Base-by-base conservation (phyloP, 495 filamentous ascomycete genomes). In the Tuber umbilicatum region DNA sequence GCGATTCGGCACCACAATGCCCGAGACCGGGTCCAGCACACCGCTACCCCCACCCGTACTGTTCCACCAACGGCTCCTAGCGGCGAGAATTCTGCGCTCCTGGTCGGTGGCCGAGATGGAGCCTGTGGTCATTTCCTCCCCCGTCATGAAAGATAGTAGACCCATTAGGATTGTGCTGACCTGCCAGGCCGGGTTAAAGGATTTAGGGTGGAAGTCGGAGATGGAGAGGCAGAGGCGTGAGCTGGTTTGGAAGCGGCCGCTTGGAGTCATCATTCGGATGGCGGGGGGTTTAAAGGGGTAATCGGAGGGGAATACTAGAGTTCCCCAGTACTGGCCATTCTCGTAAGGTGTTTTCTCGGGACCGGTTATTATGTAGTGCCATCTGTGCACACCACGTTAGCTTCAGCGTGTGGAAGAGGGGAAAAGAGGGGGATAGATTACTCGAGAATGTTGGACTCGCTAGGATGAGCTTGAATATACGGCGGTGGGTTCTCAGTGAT, bases 101-200 rank as follows among this genome's bases (percentile, higher is more conserved):
- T 87, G 84, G 60, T 94, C 91, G 12, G 89, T 89, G 10, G 90
- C 92, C 45, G 89, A 89, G n/a, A 99, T 89, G 60, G 90, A 93
- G 5, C 95, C 95, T 1, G 96, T 98, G 1, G 95, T 99, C 94
- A 98, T 97, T 85, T 99, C 95, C 81, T 99, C 94, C 75, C 91
- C 93, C 5, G 94, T 98, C 95, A 99, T 99, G 84, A 99, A 99
- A 60, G 91, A 94, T 73, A 97, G 86, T 27, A 99, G 86, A 55
- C 95, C 95, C 75, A 97, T 97, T 31, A 99, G 86, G 79, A 99
- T 99, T 5, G 95, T 99, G 67, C 90, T 93, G 17, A 98, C 95
- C 79, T 97, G 93, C 95, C 95, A 99, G n/a, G 95, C 94, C 16
- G 95, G 95, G 82, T 99, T 99, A 87, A 99, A 99, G 55, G 91